phyloP scores from a whole-genome alignment of 441 rosid genomes.

The Syzygium syzygioides region DNA sequence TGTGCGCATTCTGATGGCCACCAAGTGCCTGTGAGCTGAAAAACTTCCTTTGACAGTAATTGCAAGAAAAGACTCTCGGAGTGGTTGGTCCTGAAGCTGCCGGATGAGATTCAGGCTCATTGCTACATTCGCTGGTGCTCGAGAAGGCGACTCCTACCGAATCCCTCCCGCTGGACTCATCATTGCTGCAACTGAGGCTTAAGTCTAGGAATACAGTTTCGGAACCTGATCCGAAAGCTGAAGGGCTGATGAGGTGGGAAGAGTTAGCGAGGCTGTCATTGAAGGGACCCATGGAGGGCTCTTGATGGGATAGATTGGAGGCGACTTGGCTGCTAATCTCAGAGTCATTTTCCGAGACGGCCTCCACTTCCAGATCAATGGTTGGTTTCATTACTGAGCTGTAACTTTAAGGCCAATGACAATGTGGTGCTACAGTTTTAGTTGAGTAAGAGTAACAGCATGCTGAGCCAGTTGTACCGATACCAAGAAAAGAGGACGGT shows the following conservation, averaged over 20 bases:
- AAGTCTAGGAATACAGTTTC: constrained; percentile 40
- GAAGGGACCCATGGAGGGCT: constrained; percentile 21
- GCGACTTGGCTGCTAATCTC: constrained; percentile 61
- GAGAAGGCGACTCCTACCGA: constrained; percentile 41
- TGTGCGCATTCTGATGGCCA: constrained; percentile 83
- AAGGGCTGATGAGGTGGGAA: constrained; percentile 10
- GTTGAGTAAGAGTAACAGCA: neutral
- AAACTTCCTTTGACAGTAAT: constrained; percentile 76
- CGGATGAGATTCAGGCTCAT: constrained; percentile 25
- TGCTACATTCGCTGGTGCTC: constrained; percentile 63
- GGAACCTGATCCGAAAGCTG: constrained; percentile 17
- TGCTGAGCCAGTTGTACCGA: neutral
- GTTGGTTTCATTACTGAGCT: constrained; percentile 36
- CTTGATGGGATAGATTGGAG: constrained; percentile 48
- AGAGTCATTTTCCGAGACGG: constrained; percentile 41
- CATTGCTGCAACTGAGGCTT: constrained; percentile 35
- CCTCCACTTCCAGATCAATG: constrained; percentile 52
- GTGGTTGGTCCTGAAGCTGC: constrained; percentile 4
- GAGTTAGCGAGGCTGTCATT: constrained; percentile 24
- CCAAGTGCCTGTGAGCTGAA: constrained; percentile 86
- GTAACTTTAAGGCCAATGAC: neutral
- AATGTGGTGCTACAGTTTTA: neutral
- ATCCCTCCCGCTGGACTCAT: constrained; percentile 18
- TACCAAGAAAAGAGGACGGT: neutral
- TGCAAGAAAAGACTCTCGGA: constrained; percentile 47